Base-by-base conservation (phyloP, 768 basidiomycete genomes). In the Fibroporia radiculosa region DNA sequence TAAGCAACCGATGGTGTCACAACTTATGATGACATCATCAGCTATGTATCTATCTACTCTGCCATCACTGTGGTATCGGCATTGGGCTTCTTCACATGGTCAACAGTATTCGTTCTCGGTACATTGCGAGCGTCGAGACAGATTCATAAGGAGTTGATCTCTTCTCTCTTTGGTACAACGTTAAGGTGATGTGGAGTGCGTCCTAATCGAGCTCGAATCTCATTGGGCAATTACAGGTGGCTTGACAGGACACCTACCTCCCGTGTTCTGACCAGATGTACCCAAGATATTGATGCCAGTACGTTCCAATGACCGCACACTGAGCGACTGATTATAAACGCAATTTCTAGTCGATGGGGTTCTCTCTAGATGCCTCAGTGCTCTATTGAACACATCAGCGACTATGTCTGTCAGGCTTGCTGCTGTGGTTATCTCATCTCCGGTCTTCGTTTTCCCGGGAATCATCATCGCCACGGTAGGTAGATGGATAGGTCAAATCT, bases 191-290 rank as follows among this genome's bases (percentile, higher is more conserved):
- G 8, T 7, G 6, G 23, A 19, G 12, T 14, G 11, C 20, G 3
- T 44, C 18, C 5, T 12, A 13, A 19, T 47, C 11, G 32, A 23
- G 5, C 25, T 7, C 12, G n/a, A 20, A 4, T 3, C 4, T 13
- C 45, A 16, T 28, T n/a, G n/a, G 12, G 14, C 24, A 13, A 34
- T n/a, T 14, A 20, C 23, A 71, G 75, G 42, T 77, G 72, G 70
- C 62, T 77, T 5, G 76, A 78, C 49, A 70, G 58, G 11, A 74
- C 72, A 4, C 75, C 75, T 1, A 65, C 67, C 0, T 72, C 74
- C 6, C 74, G 84, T 5, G 75, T 87, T 43, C 76, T 84, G 36
- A 64, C 79, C 23, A 70, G 82, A 42, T 78, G 77, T 59, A 84
- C 82, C 1, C 77, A 82, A 46, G 84, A 86, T 56, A 81, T 84